phyloP scores from a whole-genome alignment of 176 grass and related monocot species.

The Zea luxurians region DNA sequence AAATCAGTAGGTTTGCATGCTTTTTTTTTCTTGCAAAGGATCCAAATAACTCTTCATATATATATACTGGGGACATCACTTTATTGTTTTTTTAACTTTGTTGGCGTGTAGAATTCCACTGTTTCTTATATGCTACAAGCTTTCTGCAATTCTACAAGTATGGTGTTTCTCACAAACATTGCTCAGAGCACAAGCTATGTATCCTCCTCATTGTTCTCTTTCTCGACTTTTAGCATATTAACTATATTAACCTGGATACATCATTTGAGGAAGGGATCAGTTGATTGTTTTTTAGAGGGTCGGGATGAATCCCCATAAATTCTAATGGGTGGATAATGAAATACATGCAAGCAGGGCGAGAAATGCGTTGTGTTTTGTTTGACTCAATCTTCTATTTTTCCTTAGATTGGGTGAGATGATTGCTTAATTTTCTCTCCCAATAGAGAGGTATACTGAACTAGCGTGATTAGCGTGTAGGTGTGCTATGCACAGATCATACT shows the following conservation, averaged over 20 bases:
- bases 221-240: not conserved
- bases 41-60: not conserved
- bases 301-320: not conserved
- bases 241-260: not conserved
- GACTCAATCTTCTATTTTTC: not conserved
- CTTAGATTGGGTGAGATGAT: slow-evolving; percentile 6
- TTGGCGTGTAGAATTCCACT: not conserved
- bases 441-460: not conserved
- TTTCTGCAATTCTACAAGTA: not conserved
- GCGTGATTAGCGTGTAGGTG: not conserved
- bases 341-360: slow-evolving; percentile 25
- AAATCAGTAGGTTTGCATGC: not conserved
- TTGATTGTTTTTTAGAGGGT: not conserved
- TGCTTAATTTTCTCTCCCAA: not conserved
- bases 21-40: slow-evolving; percentile 5
- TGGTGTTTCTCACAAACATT: not conserved
- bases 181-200: not conserved
- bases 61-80: not conserved
- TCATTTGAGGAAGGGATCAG: not conserved
- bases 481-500: not conserved
- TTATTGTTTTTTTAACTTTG: not conserved
- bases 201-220: not conserved
- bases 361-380: slow-evolving; percentile 4
- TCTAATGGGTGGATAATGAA: not conserved
- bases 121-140: not conserved